A percentile compares a stretch with the other conserved stretches of the same genome.
These are phyloP conservation scores for Xylaria venustula DNA, from an alignment of 495 filamentous ascomycete species.

Conservation along the genomic window DNA sequence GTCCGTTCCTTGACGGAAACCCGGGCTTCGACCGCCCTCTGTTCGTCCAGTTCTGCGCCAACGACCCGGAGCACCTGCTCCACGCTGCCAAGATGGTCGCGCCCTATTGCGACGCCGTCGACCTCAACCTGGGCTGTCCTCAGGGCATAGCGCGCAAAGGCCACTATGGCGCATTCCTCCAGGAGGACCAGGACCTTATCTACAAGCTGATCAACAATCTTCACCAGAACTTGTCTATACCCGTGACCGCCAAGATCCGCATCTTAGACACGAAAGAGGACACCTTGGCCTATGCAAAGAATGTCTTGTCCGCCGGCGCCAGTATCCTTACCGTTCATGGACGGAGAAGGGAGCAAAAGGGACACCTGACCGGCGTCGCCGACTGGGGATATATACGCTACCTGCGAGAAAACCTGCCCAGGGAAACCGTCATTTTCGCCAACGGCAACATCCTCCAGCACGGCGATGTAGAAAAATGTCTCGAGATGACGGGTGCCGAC, in stretches of 20 bases:
- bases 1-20: conserved; percentile 78
- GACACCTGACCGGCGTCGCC: conserved; percentile 89
- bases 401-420: conserved; percentile 77
- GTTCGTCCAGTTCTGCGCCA: conserved; percentile 96
- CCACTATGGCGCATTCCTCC: conserved; percentile 89
- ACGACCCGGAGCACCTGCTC: conserved; percentile 75
- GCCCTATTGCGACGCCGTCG: conserved; percentile 89
- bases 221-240: conserved; percentile 68
- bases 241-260: conserved; percentile 93
- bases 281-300: conserved; percentile 85
- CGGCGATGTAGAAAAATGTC: conserved; percentile 74
- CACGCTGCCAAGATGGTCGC: conserved; percentile 71
- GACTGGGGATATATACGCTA: conserved; percentile 86
- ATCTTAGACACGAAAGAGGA: conserved; percentile 83
- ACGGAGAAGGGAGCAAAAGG: conserved; percentile 85
- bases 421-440: conserved; percentile 89
- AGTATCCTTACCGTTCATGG: conserved; percentile 94
- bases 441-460: conserved; percentile 91
- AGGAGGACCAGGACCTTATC: conserved; percentile 87
- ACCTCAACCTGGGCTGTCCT: conserved; percentile 96
- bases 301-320: conserved; percentile 83
- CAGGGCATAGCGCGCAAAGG: conserved; percentile 91
- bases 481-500: conserved; percentile 84
- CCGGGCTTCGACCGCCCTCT: conserved; percentile 78
- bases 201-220: conserved; percentile 74